Conservation (phyloP, 2,329 filamentous ascomycete species). For the Cladosporium sp. region DNA sequence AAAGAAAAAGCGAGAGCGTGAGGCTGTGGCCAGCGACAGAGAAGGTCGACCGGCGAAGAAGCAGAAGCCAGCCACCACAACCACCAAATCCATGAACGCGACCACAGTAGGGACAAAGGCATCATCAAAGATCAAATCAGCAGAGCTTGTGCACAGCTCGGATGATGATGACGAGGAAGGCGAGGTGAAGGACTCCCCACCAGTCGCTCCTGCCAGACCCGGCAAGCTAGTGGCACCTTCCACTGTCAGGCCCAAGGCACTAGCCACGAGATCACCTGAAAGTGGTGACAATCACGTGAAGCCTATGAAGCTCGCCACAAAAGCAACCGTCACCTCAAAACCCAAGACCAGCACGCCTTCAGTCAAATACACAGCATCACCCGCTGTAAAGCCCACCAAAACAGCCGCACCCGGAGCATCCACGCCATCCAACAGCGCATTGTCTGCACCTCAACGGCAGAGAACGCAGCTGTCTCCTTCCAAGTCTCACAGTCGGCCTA, state of each 20-base stretch:
- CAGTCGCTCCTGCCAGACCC: constrained; percentile 18
- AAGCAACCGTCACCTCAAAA: constrained; percentile 24
- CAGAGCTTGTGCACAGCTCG: constrained; percentile 55
- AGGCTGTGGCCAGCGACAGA: constrained; percentile 33
- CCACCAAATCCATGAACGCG: constrained; percentile 24
- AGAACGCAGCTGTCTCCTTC: constrained; percentile 34
- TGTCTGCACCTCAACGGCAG: constrained; percentile 26
- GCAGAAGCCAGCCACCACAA: constrained; percentile 18
- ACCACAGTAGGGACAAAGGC: constrained; percentile 33
- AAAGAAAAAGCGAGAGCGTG: constrained; percentile 47
- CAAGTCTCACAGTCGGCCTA: constrained; percentile 47
- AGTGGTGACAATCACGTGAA: constrained; percentile 27
- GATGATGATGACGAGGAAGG: constrained; percentile 44
- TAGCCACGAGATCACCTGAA: constrained; percentile 23
- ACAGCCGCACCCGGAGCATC: constrained; percentile 4
- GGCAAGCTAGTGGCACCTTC: constrained; percentile 25
- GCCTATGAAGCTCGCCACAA: constrained; percentile 23
- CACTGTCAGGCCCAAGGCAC: constrained; percentile 24
- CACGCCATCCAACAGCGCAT: constrained; percentile 11
- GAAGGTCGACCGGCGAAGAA: constrained; percentile 24
- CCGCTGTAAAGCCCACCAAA: constrained; percentile 24
- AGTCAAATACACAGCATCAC: constrained; percentile 25
- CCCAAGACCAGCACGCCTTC: constrained; percentile 17
- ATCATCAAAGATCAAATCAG: constrained; percentile 52
- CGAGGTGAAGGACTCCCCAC: constrained; percentile 27